A percentile compares a stretch with the other conserved stretches of the same genome.
Conservation (phyloP, 2,329 filamentous ascomycete species). For the Calonectria fujianensis region DNA sequence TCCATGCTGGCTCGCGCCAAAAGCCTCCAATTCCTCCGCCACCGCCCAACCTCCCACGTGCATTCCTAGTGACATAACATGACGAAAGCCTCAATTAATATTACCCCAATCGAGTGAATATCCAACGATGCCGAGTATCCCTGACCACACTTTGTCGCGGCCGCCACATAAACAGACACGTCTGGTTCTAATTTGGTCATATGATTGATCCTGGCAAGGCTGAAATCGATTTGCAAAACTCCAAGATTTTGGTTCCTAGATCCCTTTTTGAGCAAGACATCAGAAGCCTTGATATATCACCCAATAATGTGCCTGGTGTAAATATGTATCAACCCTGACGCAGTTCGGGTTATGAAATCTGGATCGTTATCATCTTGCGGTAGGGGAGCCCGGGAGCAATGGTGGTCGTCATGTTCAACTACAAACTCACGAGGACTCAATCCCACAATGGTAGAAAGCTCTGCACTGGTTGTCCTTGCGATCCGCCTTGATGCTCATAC, state of each 20-base stretch:
- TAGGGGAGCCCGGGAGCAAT: background rate
- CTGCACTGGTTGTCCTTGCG: background rate
- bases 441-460: background rate
- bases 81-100: background rate
- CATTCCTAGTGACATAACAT: background rate
- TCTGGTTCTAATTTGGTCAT: background rate
- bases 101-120: background rate
- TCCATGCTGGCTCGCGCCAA: background rate
- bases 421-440: too few relatives aligned
- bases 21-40: background rate
- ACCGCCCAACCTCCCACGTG: background rate
- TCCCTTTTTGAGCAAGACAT: background rate
- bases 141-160: background rate
- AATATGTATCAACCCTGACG: background rate
- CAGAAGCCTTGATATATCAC: background rate
- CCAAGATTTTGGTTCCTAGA: background rate
- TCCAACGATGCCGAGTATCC: background rate
- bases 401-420: background rate
- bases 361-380: background rate
- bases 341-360: background rate
- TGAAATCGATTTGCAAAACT: background rate
- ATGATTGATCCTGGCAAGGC: background rate
- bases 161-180: background rate
- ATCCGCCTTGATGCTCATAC: background rate
- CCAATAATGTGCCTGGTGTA: background rate